Base-by-base conservation (phyloP, 2,329 filamentous ascomycete genomes). In the Pseudogymnoascus sp. region DNA sequence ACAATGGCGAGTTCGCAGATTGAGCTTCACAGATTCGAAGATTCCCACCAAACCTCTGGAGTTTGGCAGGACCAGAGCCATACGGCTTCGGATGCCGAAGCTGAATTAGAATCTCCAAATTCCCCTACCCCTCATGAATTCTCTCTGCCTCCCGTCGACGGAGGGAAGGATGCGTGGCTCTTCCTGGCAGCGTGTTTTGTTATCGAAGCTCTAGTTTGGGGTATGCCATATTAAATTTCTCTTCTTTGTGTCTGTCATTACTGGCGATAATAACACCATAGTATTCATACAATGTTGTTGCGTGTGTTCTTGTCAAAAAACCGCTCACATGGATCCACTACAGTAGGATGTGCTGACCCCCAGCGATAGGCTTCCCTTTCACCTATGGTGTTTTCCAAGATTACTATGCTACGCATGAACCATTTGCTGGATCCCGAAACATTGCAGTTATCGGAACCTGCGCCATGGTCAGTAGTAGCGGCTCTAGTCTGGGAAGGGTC, bases 311-410 rank as follows among this genome's bases (percentile, higher is more conserved):
- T 16, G 89, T 90, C 69, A 86, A 89, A 68, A 81, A 86, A 62
- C 87, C n/a, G 14, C 11, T 9, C 28, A 42, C 11, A 59, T 21
- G 6, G 7, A 21, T 18, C 42, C 28, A 34, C 25, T 11, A 16
- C n/a, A 14, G 28, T 59, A 3, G 14, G 21, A 21, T 31, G 9
- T 61, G 37, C 49, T 18, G 5, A 56, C 40, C 9, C 36, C 61
- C 6, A 62, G 8, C 8, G 37, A 34, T 42, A 88, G 86, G 87
- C 1, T 89, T 90, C 63, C 84, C 86, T 0, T 86, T 86, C 63
- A 80, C 85, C 0, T 91, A 87, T 71, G 88, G 88, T 46, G 80
- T 91, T 23, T 90, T 91, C 69, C 86, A 90, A 68, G 80, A 87
- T 61, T 88, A 88, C 72, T 90, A 90, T 72, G 81, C 78, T 37